Evolutionary conservation across 2,329 filamentous ascomycete species (phyloP).

Genomic region (Leptodontidium sp.): DNA sequence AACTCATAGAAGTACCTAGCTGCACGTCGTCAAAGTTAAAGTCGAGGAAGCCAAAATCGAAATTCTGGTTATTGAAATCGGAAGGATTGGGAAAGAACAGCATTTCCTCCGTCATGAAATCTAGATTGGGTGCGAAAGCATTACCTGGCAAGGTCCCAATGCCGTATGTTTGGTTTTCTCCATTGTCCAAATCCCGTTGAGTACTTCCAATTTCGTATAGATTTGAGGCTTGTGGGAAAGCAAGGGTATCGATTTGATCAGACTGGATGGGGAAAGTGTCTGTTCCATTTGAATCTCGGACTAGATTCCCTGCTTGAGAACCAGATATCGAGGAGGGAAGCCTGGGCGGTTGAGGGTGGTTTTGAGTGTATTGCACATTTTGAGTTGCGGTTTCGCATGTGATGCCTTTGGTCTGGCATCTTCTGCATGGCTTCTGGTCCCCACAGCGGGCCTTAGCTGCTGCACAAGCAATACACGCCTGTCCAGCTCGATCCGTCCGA

Average conservation of each 20-base stretch:
- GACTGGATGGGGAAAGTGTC: neutral
- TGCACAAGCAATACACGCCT: slow-evolving; percentile 18
- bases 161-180: neutral
- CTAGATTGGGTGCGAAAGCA: neutral
- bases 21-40: slow-evolving; percentile 24
- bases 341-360: neutral
- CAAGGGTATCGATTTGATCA: neutral
- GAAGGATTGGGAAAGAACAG: slow-evolving; percentile 4
- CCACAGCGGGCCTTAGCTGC: slow-evolving; percentile 15
- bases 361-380: neutral
- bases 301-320: neutral
- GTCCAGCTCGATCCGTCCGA: slow-evolving; percentile 7
- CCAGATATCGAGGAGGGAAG: neutral
- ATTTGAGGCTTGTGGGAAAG: neutral
- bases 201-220: neutral
- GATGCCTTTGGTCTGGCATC: slow-evolving; percentile 16
- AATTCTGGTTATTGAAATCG: slow-evolving; percentile 27
- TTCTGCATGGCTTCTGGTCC: slow-evolving; percentile 14
- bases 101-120: slow-evolving; percentile 11
- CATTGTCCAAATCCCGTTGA: neutral
- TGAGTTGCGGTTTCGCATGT: slow-evolving; percentile 1
- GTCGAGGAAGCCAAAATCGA: slow-evolving; percentile 32
- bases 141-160: neutral
- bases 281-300: neutral
- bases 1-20: neutral